Conservation (phyloP, 257 asterid species). For the Rubia yunnanensis region DNA sequence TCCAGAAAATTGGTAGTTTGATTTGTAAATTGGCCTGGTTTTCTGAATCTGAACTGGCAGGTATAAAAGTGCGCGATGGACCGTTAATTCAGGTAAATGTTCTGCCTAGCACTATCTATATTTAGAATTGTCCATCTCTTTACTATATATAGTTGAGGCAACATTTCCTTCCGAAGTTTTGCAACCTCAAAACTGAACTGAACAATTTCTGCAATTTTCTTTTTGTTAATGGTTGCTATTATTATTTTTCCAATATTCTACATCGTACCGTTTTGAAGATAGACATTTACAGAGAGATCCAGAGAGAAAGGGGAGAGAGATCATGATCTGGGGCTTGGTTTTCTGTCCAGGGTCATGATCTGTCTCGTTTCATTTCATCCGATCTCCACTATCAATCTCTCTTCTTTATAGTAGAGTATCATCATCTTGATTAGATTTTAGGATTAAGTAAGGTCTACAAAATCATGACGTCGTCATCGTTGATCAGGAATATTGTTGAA, state of each 20-base stretch:
- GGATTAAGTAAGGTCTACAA: neutral
- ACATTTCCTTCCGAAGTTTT: constrained; percentile 23
- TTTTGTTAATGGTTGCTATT: neutral
- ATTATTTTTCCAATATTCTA: constrained; percentile 3
- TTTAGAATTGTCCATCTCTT: constrained; percentile 4
- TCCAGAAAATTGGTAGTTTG: neutral
- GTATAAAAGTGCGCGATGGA: constrained; percentile 8
- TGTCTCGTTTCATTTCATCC: constrained; percentile 15
- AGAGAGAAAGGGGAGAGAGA: constrained; percentile 22
- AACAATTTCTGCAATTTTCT: neutral
- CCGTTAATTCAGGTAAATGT: constrained; percentile 24
- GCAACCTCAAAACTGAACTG: constrained; percentile 20
- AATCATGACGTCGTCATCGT: constrained; percentile 7
- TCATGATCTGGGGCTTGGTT: constrained; percentile 51
- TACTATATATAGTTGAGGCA: constrained; percentile 16
- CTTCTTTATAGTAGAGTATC: neutral
- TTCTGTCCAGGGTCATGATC: constrained; percentile 51
- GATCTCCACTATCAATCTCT: constrained; percentile 15
- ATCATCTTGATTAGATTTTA: neutral
- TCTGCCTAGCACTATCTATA: constrained; percentile 1
- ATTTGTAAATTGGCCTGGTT: neutral
- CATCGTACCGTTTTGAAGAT: constrained; percentile 20
- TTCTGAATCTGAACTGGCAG: constrained; percentile 2
- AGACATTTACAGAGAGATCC: constrained; percentile 16
- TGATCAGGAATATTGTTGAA: constrained; percentile 37